Base-by-base conservation (phyloP, 2,329 filamentous ascomycete species). In the Colletotrichum ledebouriae region DNA sequence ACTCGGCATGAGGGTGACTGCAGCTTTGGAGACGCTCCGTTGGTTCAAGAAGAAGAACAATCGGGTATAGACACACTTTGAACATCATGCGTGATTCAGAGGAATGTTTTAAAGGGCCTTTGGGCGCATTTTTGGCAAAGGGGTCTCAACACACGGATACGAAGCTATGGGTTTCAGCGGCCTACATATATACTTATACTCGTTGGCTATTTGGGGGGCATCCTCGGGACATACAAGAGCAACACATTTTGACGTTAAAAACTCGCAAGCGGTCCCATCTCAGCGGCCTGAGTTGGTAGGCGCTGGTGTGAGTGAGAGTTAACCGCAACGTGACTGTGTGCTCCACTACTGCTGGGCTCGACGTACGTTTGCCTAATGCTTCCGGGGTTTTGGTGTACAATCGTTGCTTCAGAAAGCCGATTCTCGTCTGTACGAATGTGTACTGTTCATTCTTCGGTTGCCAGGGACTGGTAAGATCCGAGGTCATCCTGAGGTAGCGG, bases 1-100 rank as follows among this genome's bases (percentile, higher is more conserved):
- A 72, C 86, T 94, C 58, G 91, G 91, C 3, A 86, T 94, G 85
- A 89, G 91, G 67, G 86, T 93, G 61, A 89, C 90, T 74, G 91
- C 90, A 4, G 91, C 87, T 1, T 79, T 90, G 73, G 87, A 91
- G 73, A 93, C 90, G 15, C 75, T 94, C 57, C 83, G 78, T 49
- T 89, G 87, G 87, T 82, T 85, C 59, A 75, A 76, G 59, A 78
- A 72, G 66, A 84, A 82, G 75, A 82, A 81, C 75, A 76, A 74
- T 5, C 67, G 67, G 63, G 37, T 46, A 46, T 69, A 66, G 41
- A 66, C 9, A 20, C 29, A n/a, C 15, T 39, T 29, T 10, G 29
- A 29, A 7, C 29, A 29, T 9, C 29, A 29, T 29, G 29, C 29
- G 6, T 5, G 33, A 20, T 39, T 22, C 34, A 20, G 17, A 41